These are phyloP conservation scores for Flammula alnicola DNA, from an alignment of 1,284 basidiomycete genomes.

Conservation along the genomic window DNA sequence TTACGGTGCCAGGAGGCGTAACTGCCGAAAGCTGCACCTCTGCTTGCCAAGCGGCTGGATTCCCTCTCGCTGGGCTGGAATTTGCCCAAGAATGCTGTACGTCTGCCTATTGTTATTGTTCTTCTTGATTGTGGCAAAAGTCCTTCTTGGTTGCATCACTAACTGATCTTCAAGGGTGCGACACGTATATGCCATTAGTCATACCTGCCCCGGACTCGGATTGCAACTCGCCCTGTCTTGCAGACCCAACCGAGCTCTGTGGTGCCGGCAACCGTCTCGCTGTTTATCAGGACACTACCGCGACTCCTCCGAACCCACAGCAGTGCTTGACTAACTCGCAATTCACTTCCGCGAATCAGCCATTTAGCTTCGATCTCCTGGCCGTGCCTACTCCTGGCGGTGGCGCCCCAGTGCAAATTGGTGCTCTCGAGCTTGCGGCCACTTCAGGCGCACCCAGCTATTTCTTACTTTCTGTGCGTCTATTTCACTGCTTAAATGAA, in stretches of 20 bases:
- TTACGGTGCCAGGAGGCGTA: slow-evolving; percentile 17
- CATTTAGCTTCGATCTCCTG: slow-evolving; percentile 22
- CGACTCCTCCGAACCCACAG: slow-evolving; percentile 12
- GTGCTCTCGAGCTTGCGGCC: slow-evolving; percentile 1
- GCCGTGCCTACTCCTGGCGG: slow-evolving; percentile 16
- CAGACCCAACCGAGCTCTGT: slow-evolving; percentile 19
- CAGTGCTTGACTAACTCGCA: slow-evolving; percentile 12
- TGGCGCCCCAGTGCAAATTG: slow-evolving; percentile 3
- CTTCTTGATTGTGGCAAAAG: no score
- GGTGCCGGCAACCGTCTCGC: slow-evolving; percentile 20
- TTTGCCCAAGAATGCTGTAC: slow-evolving; percentile 32
- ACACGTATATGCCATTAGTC: slow-evolving; percentile 21
- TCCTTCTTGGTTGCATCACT: neutral
- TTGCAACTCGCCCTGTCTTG: slow-evolving; percentile 21
- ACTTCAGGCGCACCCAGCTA: neutral
- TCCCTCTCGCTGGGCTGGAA: slow-evolving; percentile 19
- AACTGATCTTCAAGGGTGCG: slow-evolving; percentile 21
- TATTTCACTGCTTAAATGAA: no score
- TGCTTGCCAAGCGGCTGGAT: slow-evolving; percentile 19
- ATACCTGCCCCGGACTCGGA: slow-evolving; percentile 13
- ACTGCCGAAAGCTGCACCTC: slow-evolving; percentile 20
- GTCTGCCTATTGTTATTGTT: slow-evolving; percentile 9
- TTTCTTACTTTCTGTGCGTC: slow-evolving; percentile 8
- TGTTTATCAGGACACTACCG: slow-evolving; percentile 20
- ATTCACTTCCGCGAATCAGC: slow-evolving; percentile 9